Evolutionary conservation across 140 eudicot species (phyloP).

Genomic region (Anethum foeniculum): DNA sequence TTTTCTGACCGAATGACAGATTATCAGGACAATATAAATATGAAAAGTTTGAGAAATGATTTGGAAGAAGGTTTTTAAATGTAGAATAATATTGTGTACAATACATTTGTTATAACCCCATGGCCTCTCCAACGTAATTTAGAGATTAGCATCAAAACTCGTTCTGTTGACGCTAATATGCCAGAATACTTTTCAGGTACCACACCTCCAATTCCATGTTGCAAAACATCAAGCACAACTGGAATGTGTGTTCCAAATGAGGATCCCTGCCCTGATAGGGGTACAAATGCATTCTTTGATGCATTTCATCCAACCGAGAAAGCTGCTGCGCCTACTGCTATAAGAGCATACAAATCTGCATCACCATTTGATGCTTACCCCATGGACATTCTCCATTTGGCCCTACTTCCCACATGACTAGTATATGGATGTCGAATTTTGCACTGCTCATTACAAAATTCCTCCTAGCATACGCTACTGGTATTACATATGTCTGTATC

Average conservation of each 20-base stretch:
- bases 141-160: no score
- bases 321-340: background rate
- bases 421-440: background rate
- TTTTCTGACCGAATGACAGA: background rate
- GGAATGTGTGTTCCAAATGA: background rate
- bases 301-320: slow-evolving; percentile 10
- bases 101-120: no score
- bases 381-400: slow-evolving; percentile 1
- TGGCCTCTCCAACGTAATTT: no score
- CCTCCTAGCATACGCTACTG: background rate
- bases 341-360: slow-evolving; percentile 3
- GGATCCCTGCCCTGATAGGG: background rate
- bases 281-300: background rate
- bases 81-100: background rate
- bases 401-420: background rate
- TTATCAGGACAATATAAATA: no score
- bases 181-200: background rate
- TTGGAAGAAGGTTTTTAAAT: no score
- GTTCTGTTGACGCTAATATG: background rate
- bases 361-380: background rate
- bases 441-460: background rate
- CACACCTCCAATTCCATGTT: background rate
- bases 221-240: background rate
- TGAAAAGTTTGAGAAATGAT: no score
- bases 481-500: no score